Evolutionary conservation across 805 yeast genomes (phyloP), one percentile per base, ranked within the genome.

Genomic region (Zygoascus flipseniorum): DNA sequence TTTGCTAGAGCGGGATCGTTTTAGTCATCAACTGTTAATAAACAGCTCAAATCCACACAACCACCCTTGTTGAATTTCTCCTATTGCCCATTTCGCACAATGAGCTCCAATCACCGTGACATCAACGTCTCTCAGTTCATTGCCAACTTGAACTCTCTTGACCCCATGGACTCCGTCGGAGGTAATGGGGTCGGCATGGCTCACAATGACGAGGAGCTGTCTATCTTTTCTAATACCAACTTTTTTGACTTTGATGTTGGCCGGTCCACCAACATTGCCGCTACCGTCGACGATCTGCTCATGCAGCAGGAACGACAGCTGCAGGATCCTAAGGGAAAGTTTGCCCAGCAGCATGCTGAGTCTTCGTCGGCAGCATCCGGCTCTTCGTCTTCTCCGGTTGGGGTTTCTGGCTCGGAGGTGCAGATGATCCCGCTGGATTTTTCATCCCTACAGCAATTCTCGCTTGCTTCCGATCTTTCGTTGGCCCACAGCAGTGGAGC

Each of bases 221-320:
- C 68, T 43, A 62, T 73, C 54, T 72, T 73, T 62, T 57, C 75
- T 48, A 72, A 72, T 59, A 73, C 76, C 39, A 69, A 70, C 50
- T 72, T 72, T 60, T 72, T 72, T 59, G 76, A 72, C 62, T 66
- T 73, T 53, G 76, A 72, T 52, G 64, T 72, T 61, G 76, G 76
- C 51, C 62, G 72, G 44, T 60, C 72, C 47, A 70, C 75, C 32
- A 73, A 72, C 55, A 69, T 72, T 51, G 71, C 72, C 11, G 68
- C 69, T 10, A 65, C 72, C 1, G 72, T 69, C 20, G 74, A 69
- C 52, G 72, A 68, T 58, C 58, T 69, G 58, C 55, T 69, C 54
- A 69, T 69, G 70, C 71, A 69, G 60, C 72, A 69, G 59, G 72
- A 69, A 56, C 65, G 64, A 57, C 67, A 62, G 58, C 60, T 69